Evolutionary conservation across 2,329 filamentous ascomycete genomes (phyloP).

Genomic region (Nectriaceae sp.): DNA sequence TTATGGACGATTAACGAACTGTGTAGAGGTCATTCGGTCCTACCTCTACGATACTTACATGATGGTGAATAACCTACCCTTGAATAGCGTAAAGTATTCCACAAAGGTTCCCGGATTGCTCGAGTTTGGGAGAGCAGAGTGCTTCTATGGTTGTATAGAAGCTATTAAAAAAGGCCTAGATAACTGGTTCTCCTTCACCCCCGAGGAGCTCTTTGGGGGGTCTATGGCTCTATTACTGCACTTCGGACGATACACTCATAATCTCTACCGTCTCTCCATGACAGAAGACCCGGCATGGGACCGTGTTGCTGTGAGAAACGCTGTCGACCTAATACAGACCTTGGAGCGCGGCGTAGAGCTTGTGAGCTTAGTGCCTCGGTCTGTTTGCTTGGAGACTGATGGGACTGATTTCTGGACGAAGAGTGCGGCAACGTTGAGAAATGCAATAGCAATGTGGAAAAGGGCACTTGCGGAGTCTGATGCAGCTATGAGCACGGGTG

Average conservation of each 20-base stretch:
- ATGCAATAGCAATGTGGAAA: conserved; percentile 11
- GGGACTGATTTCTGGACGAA: conserved; percentile 9
- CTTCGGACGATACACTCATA: conserved; percentile 35
- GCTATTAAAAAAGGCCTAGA: conserved; percentile 29
- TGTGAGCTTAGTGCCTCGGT: conserved; percentile 1
- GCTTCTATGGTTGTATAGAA: conserved; percentile 31
- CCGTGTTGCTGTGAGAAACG: conserved; percentile 30
- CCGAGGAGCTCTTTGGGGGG: conserved; percentile 28
- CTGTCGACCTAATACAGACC: conserved; percentile 34
- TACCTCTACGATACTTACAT: conserved; percentile 39
- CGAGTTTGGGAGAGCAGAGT: conserved; percentile 22
- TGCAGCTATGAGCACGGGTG: not conserved
- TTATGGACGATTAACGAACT: too few species aligned
- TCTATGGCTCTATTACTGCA: conserved; percentile 29
- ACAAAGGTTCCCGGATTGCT: conserved; percentile 10
- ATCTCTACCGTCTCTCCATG: conserved; percentile 26
- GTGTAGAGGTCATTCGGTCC: conserved; percentile 35
- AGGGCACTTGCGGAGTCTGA: conserved; percentile 8
- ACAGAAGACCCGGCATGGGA: conserved; percentile 43
- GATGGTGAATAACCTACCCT: conserved; percentile 39
- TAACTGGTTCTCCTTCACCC: conserved; percentile 33
- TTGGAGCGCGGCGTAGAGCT: conserved; percentile 7
- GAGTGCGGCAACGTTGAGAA: conserved; percentile 6
- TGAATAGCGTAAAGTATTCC: conserved; percentile 14
- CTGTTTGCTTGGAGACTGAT: conserved; percentile 1